phyloP scores from a whole-genome alignment of 306 rosid genomes.

The Rosa rugosa region DNA sequence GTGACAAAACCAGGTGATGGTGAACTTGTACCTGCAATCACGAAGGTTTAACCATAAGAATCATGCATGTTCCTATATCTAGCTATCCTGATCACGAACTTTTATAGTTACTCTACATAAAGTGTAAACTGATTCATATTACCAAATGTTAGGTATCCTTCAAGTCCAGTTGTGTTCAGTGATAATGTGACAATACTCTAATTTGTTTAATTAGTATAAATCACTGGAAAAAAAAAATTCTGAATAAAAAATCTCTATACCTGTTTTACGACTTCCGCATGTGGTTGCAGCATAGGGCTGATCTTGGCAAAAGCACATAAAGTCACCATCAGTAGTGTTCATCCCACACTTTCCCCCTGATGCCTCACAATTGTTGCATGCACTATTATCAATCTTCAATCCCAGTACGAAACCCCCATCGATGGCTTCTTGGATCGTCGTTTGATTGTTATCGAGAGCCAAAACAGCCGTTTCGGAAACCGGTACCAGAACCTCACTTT shows the following conservation, averaged over 20 bases:
- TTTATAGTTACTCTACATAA: too few relatives aligned
- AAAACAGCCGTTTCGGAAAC: background rate
- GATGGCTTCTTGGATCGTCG: background rate
- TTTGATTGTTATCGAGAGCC: background rate
- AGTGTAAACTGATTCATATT: too few relatives aligned
- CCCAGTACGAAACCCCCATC: background rate
- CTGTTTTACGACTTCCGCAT: background rate
- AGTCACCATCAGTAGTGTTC: background rate
- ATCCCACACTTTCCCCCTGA: background rate
- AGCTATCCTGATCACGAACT: too few relatives aligned
- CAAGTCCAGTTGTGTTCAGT: too few relatives aligned
- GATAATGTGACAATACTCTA: too few relatives aligned
- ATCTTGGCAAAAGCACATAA: background rate
- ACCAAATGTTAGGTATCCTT: too few relatives aligned
- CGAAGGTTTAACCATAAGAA: background rate
- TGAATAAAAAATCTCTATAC: background rate
- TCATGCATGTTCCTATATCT: too few relatives aligned
- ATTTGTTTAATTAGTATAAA: too few relatives aligned
- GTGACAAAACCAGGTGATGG: background rate
- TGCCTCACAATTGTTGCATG: background rate
- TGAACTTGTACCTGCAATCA: background rate
- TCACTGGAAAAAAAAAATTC: background rate
- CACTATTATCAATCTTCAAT: background rate
- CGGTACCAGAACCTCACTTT: background rate
- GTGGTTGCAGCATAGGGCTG: background rate